Conservation (phyloP, 108 stramenopile species). For the Stephanodiscus triporus region DNA sequence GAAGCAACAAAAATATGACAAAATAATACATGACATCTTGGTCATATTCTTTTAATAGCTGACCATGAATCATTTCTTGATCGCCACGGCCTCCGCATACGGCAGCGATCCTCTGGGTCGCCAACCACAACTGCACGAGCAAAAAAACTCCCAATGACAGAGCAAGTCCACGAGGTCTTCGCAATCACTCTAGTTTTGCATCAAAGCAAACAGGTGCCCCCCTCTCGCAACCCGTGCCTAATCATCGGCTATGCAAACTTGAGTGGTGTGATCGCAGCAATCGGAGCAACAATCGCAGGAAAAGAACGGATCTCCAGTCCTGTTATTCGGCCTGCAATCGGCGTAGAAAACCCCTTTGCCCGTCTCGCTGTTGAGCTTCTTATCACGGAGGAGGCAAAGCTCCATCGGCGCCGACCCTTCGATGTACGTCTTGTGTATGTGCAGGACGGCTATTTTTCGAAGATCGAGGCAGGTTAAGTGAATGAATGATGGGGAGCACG, state of each 20-base stretch:
- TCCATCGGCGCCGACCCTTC: constrained; percentile 27
- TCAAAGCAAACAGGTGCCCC: not conserved
- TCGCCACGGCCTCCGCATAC: no score
- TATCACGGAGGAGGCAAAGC: constrained; percentile 38
- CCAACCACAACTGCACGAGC: not conserved
- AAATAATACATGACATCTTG: no score
- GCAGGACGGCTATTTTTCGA: constrained; percentile 27
- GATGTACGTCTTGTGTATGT: constrained; percentile 38
- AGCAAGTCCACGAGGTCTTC: no score
- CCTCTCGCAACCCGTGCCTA: constrained; percentile 3
- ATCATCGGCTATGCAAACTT: constrained; percentile 39
- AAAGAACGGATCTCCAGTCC: constrained; percentile 35
- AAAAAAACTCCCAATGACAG: not conserved
- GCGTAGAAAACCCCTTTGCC: constrained; percentile 35
- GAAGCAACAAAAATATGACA: no score
- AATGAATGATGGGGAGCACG: not conserved
- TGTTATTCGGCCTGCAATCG: constrained; percentile 48
- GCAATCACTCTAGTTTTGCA: no score
- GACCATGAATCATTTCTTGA: no score
- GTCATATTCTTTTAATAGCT: no score
- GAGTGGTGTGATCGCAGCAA: constrained; percentile 47
- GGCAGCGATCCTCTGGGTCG: no score
- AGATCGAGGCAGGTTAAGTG: no score
- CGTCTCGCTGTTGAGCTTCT: constrained; percentile 21
- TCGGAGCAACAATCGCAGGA: constrained; percentile 34